phyloP scores from a whole-genome alignment of 2,329 filamentous ascomycete species.

The Fusarium odoratissimum region DNA sequence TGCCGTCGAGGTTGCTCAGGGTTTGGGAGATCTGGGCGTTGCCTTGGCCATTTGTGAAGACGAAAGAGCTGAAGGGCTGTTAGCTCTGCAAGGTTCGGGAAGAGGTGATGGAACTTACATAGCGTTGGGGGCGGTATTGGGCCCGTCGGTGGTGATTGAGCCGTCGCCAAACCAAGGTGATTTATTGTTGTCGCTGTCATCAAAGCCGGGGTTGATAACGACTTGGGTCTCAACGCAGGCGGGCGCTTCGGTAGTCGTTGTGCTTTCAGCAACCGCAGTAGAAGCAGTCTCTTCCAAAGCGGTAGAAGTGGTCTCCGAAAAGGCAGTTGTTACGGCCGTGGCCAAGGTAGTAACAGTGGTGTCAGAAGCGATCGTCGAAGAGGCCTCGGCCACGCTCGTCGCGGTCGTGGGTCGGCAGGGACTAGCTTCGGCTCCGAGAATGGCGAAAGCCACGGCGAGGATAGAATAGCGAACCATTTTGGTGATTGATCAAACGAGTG shows the following conservation, averaged over 20 bases:
- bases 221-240: background rate
- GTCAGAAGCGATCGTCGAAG: background rate
- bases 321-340: background rate
- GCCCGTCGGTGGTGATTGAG: rapidly evolving
- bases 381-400: background rate
- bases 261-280: background rate
- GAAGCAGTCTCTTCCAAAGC: background rate
- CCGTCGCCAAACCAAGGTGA: background rate
- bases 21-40: rapidly evolving
- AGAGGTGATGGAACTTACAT: no score
- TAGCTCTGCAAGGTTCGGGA: no score
- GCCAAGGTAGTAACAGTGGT: background rate
- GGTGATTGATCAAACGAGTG: background rate
- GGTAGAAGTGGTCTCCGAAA: background rate
- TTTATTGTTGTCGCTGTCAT: background rate
- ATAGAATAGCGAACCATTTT: background rate
- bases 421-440: conserved; percentile 1
- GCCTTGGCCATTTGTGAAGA: background rate
- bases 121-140: background rate
- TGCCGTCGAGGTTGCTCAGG: background rate
- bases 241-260: background rate
- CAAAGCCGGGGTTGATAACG: background rate
- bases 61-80: no score
- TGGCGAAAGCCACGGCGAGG: background rate
- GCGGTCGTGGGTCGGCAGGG: background rate